Conservation (phyloP, 306 rosid species). For the Pyrus pyrifolia region DNA sequence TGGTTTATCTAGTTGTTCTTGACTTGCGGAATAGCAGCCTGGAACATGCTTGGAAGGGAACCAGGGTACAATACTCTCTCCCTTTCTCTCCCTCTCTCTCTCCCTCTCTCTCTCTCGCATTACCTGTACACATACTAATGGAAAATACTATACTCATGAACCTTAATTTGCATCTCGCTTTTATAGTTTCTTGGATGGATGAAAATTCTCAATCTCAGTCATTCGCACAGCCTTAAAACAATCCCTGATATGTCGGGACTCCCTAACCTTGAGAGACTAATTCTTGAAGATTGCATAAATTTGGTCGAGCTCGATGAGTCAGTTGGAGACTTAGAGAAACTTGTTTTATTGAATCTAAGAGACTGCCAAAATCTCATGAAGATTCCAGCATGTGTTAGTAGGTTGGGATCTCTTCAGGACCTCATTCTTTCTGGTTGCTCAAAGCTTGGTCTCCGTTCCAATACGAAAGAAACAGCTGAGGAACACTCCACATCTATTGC, state of each 20-base stretch:
- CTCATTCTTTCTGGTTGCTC: background rate
- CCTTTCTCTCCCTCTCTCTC: background rate
- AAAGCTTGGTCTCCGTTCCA: background rate
- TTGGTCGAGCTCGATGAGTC: background rate
- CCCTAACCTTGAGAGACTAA: background rate
- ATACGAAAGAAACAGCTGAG: background rate
- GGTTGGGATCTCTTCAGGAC: background rate
- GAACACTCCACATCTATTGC: background rate
- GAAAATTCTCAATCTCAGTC: conserved; percentile 2
- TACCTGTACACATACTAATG: background rate
- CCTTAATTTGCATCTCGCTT: background rate
- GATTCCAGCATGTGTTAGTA: background rate
- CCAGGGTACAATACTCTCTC: background rate
- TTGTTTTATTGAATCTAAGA: background rate
- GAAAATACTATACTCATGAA: background rate
- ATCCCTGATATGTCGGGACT: background rate
- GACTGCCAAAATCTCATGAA: background rate
- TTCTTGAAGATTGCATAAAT: background rate
- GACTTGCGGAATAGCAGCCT: background rate
- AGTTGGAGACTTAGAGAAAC: background rate
- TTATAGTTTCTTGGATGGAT: background rate
- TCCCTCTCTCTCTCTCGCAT: background rate
- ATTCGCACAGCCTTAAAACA: background rate
- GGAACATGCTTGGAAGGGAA: background rate
- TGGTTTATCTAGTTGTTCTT: background rate